These are phyloP conservation scores for Hymenoscyphus repandus DNA, from an alignment of 2,329 filamentous ascomycete species.

Conservation along the genomic window DNA sequence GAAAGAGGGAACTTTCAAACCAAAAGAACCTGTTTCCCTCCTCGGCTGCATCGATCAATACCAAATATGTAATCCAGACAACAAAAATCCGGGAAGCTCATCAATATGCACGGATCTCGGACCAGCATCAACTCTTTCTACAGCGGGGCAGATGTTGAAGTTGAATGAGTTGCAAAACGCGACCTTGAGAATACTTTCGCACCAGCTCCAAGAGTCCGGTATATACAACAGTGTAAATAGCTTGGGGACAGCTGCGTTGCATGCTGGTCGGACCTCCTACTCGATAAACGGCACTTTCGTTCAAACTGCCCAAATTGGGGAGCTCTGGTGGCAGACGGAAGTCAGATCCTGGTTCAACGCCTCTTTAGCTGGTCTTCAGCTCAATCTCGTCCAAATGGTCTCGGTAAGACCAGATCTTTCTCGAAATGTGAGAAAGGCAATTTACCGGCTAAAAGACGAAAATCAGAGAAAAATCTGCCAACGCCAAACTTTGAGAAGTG, in stretches of 20 bases:
- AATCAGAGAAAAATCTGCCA: slow-evolving; percentile 6
- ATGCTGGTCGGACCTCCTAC: background rate
- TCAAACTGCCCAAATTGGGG: background rate
- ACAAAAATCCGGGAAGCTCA: background rate
- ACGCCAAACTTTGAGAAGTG: slow-evolving; percentile 14
- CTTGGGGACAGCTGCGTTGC: background rate
- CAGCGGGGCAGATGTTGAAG: background rate
- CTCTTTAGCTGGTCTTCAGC: background rate
- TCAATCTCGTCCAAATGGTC: slow-evolving; percentile 9
- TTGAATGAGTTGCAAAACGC: background rate
- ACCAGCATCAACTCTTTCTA: background rate
- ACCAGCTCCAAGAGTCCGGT: background rate
- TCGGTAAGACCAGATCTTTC: background rate
- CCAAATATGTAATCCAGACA: slow-evolving; percentile 32
- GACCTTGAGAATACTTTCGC: background rate
- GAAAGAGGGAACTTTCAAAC: background rate
- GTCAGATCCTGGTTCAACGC: background rate
- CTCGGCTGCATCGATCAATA: slow-evolving; percentile 33
- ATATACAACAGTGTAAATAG: background rate
- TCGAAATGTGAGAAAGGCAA: slow-evolving; percentile 29
- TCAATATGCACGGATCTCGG: slow-evolving; percentile 1
- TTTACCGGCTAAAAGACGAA: background rate
- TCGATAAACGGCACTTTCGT: background rate
- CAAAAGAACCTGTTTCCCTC: slow-evolving; percentile 6
- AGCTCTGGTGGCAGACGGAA: slow-evolving; percentile 1